Evolutionary conservation across 495 filamentous ascomycete genomes (phyloP).

Genomic region (Penicillium lagena): DNA sequence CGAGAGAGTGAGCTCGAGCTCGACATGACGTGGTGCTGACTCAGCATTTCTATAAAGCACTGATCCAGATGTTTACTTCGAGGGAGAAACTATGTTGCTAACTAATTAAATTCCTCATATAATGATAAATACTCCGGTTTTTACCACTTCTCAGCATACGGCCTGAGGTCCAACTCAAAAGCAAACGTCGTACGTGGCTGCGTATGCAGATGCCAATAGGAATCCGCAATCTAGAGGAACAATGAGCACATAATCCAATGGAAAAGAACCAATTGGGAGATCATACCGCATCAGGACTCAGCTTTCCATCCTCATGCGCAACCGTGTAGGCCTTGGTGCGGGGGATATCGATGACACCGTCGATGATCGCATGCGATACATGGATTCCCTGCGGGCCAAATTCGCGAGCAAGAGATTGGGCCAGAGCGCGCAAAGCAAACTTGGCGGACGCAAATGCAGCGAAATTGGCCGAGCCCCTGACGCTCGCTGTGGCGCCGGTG

Average conservation of each 20-base stretch:
- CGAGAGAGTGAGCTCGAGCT: too few relatives aligned
- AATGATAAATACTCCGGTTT: not conserved
- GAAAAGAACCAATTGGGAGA: not conserved
- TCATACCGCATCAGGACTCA: slow-evolving; percentile 76
- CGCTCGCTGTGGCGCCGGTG: slow-evolving; percentile 77
- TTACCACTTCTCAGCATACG: slow-evolving; percentile 72
- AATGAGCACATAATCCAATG: slow-evolving; percentile 6
- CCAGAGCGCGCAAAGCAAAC: slow-evolving; percentile 71
- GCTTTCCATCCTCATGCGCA: slow-evolving; percentile 64
- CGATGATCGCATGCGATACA: slow-evolving; percentile 78
- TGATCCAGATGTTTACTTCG: too few relatives aligned
- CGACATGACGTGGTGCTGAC: too few relatives aligned
- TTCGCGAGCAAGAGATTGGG: slow-evolving; percentile 75
- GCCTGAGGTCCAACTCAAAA: slow-evolving; percentile 77
- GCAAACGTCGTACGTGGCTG: slow-evolving; percentile 78
- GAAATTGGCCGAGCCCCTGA: slow-evolving; percentile 67
- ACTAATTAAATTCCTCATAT: not conserved
- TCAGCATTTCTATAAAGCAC: too few relatives aligned
- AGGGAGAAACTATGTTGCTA: not conserved
- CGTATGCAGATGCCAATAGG: slow-evolving; percentile 84
- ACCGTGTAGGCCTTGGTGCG: slow-evolving; percentile 54
- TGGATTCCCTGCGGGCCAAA: slow-evolving; percentile 88
- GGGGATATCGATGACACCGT: slow-evolving; percentile 84
- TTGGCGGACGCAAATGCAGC: slow-evolving; percentile 71
- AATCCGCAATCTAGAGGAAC: slow-evolving; percentile 70